Conservation (phyloP, 345 rosid genomes). For the Acer yangbiense region DNA sequence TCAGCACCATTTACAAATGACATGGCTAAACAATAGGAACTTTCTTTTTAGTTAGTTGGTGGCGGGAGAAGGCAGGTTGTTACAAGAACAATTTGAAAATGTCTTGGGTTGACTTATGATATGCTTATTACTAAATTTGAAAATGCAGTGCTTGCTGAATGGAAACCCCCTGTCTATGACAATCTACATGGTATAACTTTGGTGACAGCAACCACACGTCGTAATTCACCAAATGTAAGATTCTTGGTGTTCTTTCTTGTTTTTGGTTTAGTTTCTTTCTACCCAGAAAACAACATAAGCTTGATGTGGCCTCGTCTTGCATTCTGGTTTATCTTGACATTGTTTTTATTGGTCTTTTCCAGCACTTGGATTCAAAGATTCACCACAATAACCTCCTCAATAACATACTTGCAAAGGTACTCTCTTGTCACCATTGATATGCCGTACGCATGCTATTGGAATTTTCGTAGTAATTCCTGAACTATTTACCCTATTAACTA, state of each 20-base stretch:
- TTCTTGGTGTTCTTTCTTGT: slow-evolving; percentile 5
- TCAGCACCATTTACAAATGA: slow-evolving; percentile 1
- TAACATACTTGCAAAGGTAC: slow-evolving; percentile 92
- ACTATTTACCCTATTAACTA: not conserved
- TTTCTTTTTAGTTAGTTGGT: not conserved
- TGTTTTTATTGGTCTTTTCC: slow-evolving; percentile 17
- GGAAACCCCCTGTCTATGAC: slow-evolving; percentile 98
- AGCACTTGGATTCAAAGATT: slow-evolving; percentile 96
- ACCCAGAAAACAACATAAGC: not conserved
- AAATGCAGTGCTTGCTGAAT: slow-evolving; percentile 81
- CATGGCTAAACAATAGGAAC: not conserved
- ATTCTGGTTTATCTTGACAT: slow-evolving; percentile 4
- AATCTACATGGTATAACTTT: slow-evolving; percentile 71
- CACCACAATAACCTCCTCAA: slow-evolving; percentile 95
- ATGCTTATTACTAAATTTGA: slow-evolving; percentile 12
- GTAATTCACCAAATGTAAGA: slow-evolving; percentile 87
- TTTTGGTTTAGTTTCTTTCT: not conserved
- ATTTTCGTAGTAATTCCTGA: not conserved
- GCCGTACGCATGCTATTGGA: not conserved
- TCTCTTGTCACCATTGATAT: slow-evolving; percentile 1
- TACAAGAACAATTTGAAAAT: not conserved
- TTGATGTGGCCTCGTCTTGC: not conserved
- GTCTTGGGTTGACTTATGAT: slow-evolving; percentile 12
- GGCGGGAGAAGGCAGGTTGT: not conserved
- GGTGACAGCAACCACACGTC: slow-evolving; percentile 93